Base-by-base conservation (phyloP, 2,329 filamentous ascomycete genomes). In the Chaetomium strumarium region DNA sequence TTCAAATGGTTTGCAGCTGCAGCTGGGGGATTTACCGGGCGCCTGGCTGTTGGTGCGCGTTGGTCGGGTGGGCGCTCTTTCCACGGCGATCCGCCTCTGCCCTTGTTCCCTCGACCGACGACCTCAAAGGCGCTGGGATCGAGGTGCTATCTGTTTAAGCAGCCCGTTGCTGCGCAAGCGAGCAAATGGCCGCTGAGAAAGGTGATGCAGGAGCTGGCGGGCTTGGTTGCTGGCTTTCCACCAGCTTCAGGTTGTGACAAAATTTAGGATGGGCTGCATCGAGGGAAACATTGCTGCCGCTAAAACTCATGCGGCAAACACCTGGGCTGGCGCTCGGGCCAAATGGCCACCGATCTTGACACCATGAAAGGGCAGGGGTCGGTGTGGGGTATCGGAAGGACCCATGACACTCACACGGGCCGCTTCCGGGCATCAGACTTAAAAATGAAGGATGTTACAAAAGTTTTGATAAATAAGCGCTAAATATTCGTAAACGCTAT, bases 101-200 rank as follows among this genome's bases (percentile, higher is more conserved):
- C 30, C 37, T 53, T 41, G 16, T 6, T n/a, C n/a, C 7, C 31
- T 51, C 39, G 13, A 39, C 40, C 31, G 48, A 29, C 20, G 29
- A 7, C n/a, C 16, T 47, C 17, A n/a, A 37, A 36, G 29, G 9
- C 8, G 49, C 46, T 46, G 46, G 46, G 40, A 29, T 55, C 46
- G 30, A 41, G 33, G 40, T 47, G 42, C 33, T 34, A 45, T 36
- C 41, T 33, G 37, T 44, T 50, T 48, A 33, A 41, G 34, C n/a
- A 29, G 43, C 13, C 30, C 24, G 42, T 48, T 12, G 46, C 37
- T 38, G 39, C 48, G 36, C 36, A 41, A 48, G 34, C 42, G 54
- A 41, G 52, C 51, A 56, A 55, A 40, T 43, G 38, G 19, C 43
- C 49, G 55, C 51, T 51, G 56, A 58, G 53, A 48, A 46, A 49